Evolutionary conservation across 2,329 filamentous ascomycete genomes (phyloP), one percentile per base, ranked within the genome.

Genomic region (Peltaster fructicola): DNA sequence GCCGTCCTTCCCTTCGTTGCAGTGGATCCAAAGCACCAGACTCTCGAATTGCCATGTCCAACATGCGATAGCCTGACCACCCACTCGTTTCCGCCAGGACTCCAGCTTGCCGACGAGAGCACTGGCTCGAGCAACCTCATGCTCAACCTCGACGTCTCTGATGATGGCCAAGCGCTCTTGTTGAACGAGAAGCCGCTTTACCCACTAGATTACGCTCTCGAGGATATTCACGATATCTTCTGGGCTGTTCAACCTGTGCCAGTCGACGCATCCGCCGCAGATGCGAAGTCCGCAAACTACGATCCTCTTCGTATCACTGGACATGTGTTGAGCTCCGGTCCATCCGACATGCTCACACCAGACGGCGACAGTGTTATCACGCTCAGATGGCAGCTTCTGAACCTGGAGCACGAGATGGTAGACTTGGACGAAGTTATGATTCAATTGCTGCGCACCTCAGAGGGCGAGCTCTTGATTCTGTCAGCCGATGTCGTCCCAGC

Each of bases 171-270:
- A 19, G 52, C 51, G 23, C 52, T 77, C 14, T 41, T 65, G 17
- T 39, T 75, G 29, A 74, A 75, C 46, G 65, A 61, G 29, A 61
- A 63, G 31, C 61, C 68, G 38, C 52, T 76, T 10, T 76, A 70
- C 46, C 63, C 34, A 23, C 8, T 20, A 13, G 19, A 20, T 11
- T 21, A 28, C 13, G 26, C 21, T 12, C 26, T 28, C 7, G 26
- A 22, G 5, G 21, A 16, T 8, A 22, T 23, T 14, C 23, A 24
- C 11, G 26, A 21, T 14, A 21, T 23, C 21, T 16, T 18, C 13
- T 28, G 26, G 26, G 17, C 21, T 5, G 21, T 28, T 7, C 15
- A 28, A 4, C 26, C 23, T 17, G 14, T 28, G 13, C 26, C 26
- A 10, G 26, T 22, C 12, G 23, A 21, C 8, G 24, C 17, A 10